Evolutionary conservation across 495 filamentous ascomycete species (phyloP), one percentile per base, ranked within the genome.

Genomic region (Penicillium canariense): DNA sequence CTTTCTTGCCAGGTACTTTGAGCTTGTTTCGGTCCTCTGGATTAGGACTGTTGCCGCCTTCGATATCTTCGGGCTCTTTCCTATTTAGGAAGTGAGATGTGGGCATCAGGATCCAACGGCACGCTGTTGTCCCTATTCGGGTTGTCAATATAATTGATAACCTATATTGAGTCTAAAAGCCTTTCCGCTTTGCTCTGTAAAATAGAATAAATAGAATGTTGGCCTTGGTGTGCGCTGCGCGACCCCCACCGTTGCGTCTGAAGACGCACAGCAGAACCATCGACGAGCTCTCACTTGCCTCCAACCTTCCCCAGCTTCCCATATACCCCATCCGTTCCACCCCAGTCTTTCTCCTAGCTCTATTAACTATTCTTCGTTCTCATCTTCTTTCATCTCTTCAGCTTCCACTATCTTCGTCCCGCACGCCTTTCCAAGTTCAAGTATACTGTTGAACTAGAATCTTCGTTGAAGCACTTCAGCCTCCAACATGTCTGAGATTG

Each of bases 401-500:
- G 1, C 43, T n/a, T 30, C 9, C 36, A 40, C 36, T 0, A 17
- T 30, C 46, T 34, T 34, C 31, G 31, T 34, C 31, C 8, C 14
- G 1, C 31, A 2, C 31, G 14, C 1, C 31, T 8, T 34, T 14
- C 9, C 8, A 8, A 34, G 31, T 14, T 34, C 14, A 34, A 9
- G 9, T 34, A 17, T 40, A 17, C 1, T 15, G 6, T 25, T 39
- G 18, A 5, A 12, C 20, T 5, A 42, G 26, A 17, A 25, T 9
- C 22, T 35, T 48, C 30, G 11, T 14, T 26, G 27, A 18, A 22
- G 2, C 1, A 44, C 20, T 44, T 50, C 6, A 38, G 14, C 14
- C 40, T 26, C 56, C 46, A 35, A 35, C 58, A 44, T 27, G 26
- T 14, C 45, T 51, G 15, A 6, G 35, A 50, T 40, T 51, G 15